A percentile compares a stretch with the other conserved stretches of the same genome.
These are phyloP conservation scores for Botrytis aclada DNA, from an alignment of 2,329 filamentous ascomycete genomes.

Conservation along the genomic window DNA sequence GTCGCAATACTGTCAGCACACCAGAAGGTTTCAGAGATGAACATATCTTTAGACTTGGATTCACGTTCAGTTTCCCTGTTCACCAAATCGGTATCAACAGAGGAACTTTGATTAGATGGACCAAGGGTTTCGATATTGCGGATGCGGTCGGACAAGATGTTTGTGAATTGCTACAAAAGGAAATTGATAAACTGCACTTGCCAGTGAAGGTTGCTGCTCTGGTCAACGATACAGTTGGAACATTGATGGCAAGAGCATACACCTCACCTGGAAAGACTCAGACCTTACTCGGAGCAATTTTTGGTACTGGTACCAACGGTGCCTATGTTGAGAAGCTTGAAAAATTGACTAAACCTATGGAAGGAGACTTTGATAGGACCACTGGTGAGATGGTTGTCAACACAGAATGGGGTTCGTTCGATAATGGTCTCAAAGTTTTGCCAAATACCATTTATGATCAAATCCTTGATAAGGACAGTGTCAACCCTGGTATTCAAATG, in stretches of 20 bases:
- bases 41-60: constrained; percentile 88
- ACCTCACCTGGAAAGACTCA: constrained; percentile 83
- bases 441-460: constrained; percentile 82
- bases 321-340: constrained; percentile 91
- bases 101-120: constrained; percentile 92
- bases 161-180: constrained; percentile 80
- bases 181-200: constrained; percentile 81
- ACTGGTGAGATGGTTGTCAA: constrained; percentile 98
- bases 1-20: constrained; percentile 59
- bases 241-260: constrained; percentile 95
- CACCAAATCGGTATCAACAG: constrained; percentile 94
- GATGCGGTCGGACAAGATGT: constrained; percentile 94
- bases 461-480: constrained; percentile 72
- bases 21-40: constrained; percentile 63
- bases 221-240: constrained; percentile 97
- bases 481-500: constrained; percentile 95
- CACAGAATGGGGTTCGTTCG: constrained; percentile 97
- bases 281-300: constrained; percentile 92
- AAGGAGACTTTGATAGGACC: constrained; percentile 68
- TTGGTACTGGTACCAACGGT: constrained; percentile 95
- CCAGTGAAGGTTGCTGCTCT: constrained; percentile 93
- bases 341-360: constrained; percentile 75
- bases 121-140: constrained; percentile 96
- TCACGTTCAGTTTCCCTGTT: constrained; percentile 97
- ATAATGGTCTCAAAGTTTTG: constrained; percentile 85